Percentiles rank a stretch among this genome's conserved stretches.
These are phyloP conservation scores for Amoebophrya sp. DNA, from an alignment of 169 alveolate species.

Conservation along the genomic window DNA sequence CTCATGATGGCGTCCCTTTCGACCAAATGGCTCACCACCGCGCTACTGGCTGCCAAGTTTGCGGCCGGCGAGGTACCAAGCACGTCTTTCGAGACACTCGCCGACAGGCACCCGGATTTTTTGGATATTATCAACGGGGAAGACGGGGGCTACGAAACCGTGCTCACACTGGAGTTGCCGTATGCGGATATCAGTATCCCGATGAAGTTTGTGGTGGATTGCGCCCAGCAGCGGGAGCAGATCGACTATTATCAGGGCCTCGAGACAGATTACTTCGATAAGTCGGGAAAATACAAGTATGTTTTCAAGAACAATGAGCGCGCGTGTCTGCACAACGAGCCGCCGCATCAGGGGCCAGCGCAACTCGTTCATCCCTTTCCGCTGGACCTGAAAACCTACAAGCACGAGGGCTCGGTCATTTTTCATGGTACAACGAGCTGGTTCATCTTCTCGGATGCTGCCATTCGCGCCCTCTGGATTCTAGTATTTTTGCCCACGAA, in stretches of 20 bases:
- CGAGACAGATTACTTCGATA: not conserved
- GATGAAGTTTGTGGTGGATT: not conserved
- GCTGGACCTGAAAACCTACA: not conserved
- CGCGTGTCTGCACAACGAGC: not conserved
- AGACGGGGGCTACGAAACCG: not conserved
- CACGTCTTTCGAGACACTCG: too few relatives aligned
- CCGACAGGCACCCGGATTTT: too few relatives aligned
- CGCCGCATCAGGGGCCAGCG: not conserved
- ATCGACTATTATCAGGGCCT: conserved; percentile 12
- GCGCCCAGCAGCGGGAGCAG: not conserved
- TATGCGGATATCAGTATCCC: not conserved
- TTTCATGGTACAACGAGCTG: not conserved
- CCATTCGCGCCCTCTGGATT: too few relatives aligned
- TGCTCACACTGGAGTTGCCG: not conserved
- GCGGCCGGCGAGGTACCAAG: too few relatives aligned
- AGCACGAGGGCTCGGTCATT: not conserved
- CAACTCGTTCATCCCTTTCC: not conserved
- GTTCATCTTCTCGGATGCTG: too few relatives aligned
- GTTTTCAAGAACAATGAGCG: not conserved
- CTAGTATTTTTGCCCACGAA: too few relatives aligned
- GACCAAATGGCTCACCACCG: too few relatives aligned
- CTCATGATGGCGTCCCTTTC: too few relatives aligned
- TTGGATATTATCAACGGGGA: too few relatives aligned
- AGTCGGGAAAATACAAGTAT: not conserved
- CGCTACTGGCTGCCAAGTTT: too few relatives aligned